A percentile compares a stretch with the other conserved stretches of the same genome.
These are phyloP conservation scores for Phytopythium cucurbitacearum DNA, from an alignment of 352 stramenopile species.

Conservation along the genomic window DNA sequence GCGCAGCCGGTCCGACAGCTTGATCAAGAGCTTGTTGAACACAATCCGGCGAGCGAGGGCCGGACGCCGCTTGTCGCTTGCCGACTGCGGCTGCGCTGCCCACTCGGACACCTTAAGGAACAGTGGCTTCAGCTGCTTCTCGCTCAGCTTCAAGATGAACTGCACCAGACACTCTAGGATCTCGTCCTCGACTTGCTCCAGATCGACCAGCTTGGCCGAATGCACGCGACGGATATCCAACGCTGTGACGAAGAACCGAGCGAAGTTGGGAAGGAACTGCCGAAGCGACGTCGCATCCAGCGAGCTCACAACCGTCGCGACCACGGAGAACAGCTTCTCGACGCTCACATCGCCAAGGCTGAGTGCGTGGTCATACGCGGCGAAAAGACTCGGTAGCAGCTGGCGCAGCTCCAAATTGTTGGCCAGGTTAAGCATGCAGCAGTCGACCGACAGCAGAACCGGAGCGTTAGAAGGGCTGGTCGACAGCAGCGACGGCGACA, in stretches of 20 bases:
- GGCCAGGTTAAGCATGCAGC: slow-evolving; percentile 57
- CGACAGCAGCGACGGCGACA: slow-evolving; percentile 47
- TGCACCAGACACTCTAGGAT: slow-evolving; percentile 71
- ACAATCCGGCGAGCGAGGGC: slow-evolving; percentile 49
- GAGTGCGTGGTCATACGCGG: slow-evolving; percentile 63
- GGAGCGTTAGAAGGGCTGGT: slow-evolving; percentile 16
- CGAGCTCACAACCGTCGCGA: slow-evolving; percentile 52
- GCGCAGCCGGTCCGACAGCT: slow-evolving; percentile 75
- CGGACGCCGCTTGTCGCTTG: background rate
- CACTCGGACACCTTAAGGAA: slow-evolving; percentile 85
- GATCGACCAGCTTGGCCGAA: slow-evolving; percentile 35
- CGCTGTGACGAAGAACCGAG: slow-evolving; percentile 78
- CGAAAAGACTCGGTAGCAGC: slow-evolving; percentile 64
- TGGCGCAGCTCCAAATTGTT: slow-evolving; percentile 75
- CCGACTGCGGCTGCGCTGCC: slow-evolving; percentile 42
- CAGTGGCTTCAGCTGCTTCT: slow-evolving; percentile 88
- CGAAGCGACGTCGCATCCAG: slow-evolving; percentile 53
- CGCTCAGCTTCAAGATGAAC: slow-evolving; percentile 84
- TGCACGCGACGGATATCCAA: slow-evolving; percentile 77
- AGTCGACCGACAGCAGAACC: slow-evolving; percentile 58
- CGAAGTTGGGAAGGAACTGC: slow-evolving; percentile 66
- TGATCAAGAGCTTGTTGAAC: slow-evolving; percentile 80
- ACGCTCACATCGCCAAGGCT: slow-evolving; percentile 44
- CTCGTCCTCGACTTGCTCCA: slow-evolving; percentile 74
- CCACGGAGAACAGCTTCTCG: slow-evolving; percentile 64